Evolutionary conservation across 306 rosid species (phyloP).

Genomic region (peach (Prunus persica)): DNA sequence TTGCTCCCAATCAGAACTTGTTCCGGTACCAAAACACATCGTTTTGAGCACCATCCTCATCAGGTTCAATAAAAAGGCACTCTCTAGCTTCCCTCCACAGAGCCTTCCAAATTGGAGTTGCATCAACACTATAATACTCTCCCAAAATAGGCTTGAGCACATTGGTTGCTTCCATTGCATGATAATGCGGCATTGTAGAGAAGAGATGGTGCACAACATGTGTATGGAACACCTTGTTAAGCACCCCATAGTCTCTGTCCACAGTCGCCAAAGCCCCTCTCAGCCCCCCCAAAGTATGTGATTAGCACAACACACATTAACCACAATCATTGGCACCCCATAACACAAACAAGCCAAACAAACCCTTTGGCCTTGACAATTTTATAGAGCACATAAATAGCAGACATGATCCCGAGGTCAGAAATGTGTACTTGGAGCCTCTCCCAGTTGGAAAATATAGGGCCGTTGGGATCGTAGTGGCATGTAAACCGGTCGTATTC

Average conservation of each 20-base stretch:
- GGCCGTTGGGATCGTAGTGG: conserved; percentile 66
- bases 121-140: conserved; percentile 58
- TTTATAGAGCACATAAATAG: conserved; percentile 30
- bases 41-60: conserved; percentile 32
- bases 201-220: conserved; percentile 74
- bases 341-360: conserved; percentile 41
- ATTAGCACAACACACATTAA: conserved; percentile 61
- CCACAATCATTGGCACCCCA: conserved; percentile 51
- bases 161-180: conserved; percentile 72
- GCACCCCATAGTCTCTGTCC: conserved; percentile 67
- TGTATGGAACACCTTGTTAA: conserved; percentile 67
- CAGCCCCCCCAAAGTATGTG: conserved; percentile 45
- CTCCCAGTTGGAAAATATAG: conserved; percentile 53
- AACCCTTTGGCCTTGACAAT: conserved; percentile 40
- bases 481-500: conserved; percentile 50
- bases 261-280: conserved; percentile 66
- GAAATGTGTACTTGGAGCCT: conserved; percentile 44
- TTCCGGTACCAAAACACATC: conserved; percentile 74
- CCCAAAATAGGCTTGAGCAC: conserved; percentile 52
- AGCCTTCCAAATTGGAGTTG: conserved; percentile 67
- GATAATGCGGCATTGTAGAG: conserved; percentile 75
- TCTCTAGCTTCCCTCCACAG: conserved; percentile 80
- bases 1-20: conserved; percentile 36
- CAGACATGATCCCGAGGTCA: conserved; percentile 37
- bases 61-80: conserved; percentile 69